Percentiles rank a stretch among this genome's conserved stretches.
Evolutionary conservation across 2,329 filamentous ascomycete genomes (phyloP).

Genomic region (Arthrocladium fulminans): DNA sequence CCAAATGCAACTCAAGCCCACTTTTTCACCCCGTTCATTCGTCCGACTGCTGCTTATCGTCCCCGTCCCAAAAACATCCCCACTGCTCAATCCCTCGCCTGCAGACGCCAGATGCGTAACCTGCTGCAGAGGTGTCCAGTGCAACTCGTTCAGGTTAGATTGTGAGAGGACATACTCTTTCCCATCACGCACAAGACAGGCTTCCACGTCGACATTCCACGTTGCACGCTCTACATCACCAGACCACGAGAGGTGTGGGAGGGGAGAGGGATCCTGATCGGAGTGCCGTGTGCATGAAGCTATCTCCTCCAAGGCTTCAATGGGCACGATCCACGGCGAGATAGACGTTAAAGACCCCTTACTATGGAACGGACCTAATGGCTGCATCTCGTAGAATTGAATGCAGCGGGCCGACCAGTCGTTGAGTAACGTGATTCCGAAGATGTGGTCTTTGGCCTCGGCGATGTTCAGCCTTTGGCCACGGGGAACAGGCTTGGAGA

Average conservation of each 20-base stretch:
- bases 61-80: slow-evolving; percentile 25
- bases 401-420: slow-evolving; percentile 46
- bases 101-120: slow-evolving; percentile 22
- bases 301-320: slow-evolving; percentile 41
- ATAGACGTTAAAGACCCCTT: slow-evolving; percentile 52
- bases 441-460: slow-evolving; percentile 47
- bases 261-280: slow-evolving; percentile 8
- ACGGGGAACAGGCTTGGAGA: slow-evolving; percentile 33
- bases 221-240: slow-evolving; percentile 10
- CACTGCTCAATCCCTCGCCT: slow-evolving; percentile 20
- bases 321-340: slow-evolving; percentile 51
- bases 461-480: slow-evolving; percentile 33
- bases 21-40: slow-evolving; percentile 13
- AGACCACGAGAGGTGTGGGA: slow-evolving; percentile 12
- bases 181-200: slow-evolving; percentile 14
- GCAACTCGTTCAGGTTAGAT: slow-evolving; percentile 23
- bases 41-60: slow-evolving; percentile 18
- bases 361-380: slow-evolving; percentile 50
- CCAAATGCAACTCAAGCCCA: slow-evolving; percentile 14
- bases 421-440: slow-evolving; percentile 47
- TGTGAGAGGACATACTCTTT: slow-evolving; percentile 17
- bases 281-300: slow-evolving; percentile 7
- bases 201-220: slow-evolving; percentile 14
- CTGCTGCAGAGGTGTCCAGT: slow-evolving; percentile 25
- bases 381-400: slow-evolving; percentile 52